Conservation (phyloP, 2,329 filamentous ascomycete species). For the Pleochaeta shiraiana region DNA sequence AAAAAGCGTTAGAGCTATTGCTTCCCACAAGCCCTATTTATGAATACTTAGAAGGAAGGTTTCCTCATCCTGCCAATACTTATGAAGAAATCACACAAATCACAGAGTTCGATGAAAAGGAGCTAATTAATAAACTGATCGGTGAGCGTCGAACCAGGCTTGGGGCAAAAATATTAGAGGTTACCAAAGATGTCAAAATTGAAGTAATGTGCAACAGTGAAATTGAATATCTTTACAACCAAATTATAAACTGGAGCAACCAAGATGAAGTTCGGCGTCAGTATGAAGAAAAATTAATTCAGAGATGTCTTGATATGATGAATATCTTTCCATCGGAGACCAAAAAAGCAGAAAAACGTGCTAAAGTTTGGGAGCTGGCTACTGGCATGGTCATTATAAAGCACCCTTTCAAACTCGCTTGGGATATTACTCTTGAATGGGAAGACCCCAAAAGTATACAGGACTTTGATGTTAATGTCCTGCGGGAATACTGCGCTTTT, state of each 20-base stretch:
- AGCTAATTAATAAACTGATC: constrained; percentile 75
- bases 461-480: constrained; percentile 57
- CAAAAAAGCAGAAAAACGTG: constrained; percentile 47
- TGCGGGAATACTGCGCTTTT: constrained; percentile 59
- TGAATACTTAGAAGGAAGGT: constrained; percentile 56
- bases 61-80: constrained; percentile 58
- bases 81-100: constrained; percentile 70
- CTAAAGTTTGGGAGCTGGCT: constrained; percentile 54
- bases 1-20: constrained; percentile 50
- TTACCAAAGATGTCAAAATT: constrained; percentile 67
- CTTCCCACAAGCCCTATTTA: constrained; percentile 70
- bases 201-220: constrained; percentile 60
- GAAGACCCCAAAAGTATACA: constrained; percentile 51
- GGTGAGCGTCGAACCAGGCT: constrained; percentile 72
- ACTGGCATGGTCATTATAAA: constrained; percentile 93
- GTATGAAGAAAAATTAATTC: constrained; percentile 79
- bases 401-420: constrained; percentile 72
- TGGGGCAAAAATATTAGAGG: constrained; percentile 62
- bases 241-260: constrained; percentile 73
- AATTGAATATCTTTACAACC: constrained; percentile 59
- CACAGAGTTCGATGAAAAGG: constrained; percentile 66
- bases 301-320: constrained; percentile 59
- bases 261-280: constrained; percentile 68
- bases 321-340: constrained; percentile 39
- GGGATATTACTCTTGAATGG: constrained; percentile 84